A percentile compares a stretch with the other conserved stretches of the same genome.
These are phyloP conservation scores for Taxawa tesnikishii DNA, from an alignment of 2,329 filamentous ascomycete species.

Conservation along the genomic window DNA sequence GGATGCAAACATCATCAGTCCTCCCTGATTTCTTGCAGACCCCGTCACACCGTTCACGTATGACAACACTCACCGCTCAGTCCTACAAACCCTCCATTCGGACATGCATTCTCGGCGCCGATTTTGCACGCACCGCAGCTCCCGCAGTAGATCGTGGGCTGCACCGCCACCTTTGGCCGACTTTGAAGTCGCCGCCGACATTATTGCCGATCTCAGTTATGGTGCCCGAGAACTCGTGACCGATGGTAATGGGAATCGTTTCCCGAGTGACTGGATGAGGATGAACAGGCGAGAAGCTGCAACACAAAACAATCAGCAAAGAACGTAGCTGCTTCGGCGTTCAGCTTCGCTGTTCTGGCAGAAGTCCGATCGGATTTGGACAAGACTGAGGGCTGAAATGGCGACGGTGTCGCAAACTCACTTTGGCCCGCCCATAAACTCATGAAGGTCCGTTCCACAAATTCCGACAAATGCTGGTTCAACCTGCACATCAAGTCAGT, in stretches of 20 bases:
- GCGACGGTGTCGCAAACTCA: too few species aligned
- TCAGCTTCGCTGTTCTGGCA: too few species aligned
- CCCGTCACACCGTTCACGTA: slow-evolving; percentile 8
- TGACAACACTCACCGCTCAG: slow-evolving; percentile 5
- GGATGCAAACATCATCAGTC: not conserved
- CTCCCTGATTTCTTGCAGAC: slow-evolving; percentile 8
- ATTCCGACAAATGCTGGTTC: slow-evolving; percentile 38
- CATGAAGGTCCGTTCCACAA: slow-evolving; percentile 40
- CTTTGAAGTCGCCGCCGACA: slow-evolving; percentile 35
- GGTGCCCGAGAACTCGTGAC: slow-evolving; percentile 53
- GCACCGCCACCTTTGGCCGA: slow-evolving; percentile 42
- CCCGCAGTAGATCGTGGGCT: slow-evolving; percentile 44
- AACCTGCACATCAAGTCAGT: slow-evolving; percentile 21
- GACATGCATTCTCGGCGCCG: slow-evolving; percentile 46
- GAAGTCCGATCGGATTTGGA: too few species aligned
- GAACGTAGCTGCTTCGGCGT: too few species aligned
- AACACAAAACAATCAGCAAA: too few species aligned
- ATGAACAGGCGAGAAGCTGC: slow-evolving; percentile 34
- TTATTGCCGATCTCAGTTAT: slow-evolving; percentile 47
- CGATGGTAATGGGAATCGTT: slow-evolving; percentile 28
- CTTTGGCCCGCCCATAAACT: slow-evolving; percentile 34
- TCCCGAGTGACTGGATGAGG: slow-evolving; percentile 49
- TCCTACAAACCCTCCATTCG: slow-evolving; percentile 35
- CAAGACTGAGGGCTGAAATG: too few species aligned
- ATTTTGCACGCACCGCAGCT: slow-evolving; percentile 42